Percentiles rank a stretch among this genome's conserved stretches.
Conservation (phyloP, 257 asterid genomes). For the Voacanga thouarsii region DNA sequence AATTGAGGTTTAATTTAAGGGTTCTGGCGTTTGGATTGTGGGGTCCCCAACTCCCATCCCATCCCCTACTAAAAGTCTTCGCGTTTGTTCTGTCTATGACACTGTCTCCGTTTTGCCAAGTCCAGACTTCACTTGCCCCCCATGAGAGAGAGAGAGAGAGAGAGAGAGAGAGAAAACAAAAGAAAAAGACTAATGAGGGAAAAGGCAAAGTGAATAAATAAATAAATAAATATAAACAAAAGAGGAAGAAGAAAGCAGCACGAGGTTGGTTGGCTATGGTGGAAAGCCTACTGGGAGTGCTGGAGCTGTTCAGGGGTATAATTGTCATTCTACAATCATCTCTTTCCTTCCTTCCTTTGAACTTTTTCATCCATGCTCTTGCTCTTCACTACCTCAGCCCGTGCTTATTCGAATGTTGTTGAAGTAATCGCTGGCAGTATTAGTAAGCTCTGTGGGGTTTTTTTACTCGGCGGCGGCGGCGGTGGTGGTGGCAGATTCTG, state of each 20-base stretch:
- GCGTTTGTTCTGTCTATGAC: neutral
- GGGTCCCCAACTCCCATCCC: neutral
- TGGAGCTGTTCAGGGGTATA: constrained; percentile 40
- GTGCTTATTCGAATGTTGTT: constrained; percentile 14
- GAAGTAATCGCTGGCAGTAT: constrained; percentile 37
- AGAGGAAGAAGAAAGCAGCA: constrained; percentile 21
- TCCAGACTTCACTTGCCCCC: neutral
- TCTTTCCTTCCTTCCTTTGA: neutral
- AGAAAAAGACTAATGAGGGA: constrained; percentile 30
- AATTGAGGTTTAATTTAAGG: neutral
- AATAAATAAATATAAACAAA: neutral
- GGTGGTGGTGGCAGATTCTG: constrained; percentile 39
- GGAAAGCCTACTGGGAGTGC: constrained; percentile 43
- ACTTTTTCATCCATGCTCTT: constrained; percentile 18
- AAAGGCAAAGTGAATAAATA: constrained; percentile 17
- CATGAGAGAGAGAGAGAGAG: constrained; percentile 12
- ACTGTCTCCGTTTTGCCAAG: neutral
- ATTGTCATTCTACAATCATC: constrained; percentile 25
- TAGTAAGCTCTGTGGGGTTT: constrained; percentile 31
- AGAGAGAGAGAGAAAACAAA: constrained; percentile 33
- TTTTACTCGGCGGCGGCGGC: constrained; percentile 19
- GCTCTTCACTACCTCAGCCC: constrained; percentile 13
- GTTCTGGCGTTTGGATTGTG: no score
- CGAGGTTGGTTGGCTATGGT: constrained; percentile 58
- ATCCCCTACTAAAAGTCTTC: neutral